Percentiles rank a stretch among this genome's conserved stretches.
phyloP scores from a whole-genome alignment of 2,329 filamentous ascomycete species.

The Celoporthe dispersa region DNA sequence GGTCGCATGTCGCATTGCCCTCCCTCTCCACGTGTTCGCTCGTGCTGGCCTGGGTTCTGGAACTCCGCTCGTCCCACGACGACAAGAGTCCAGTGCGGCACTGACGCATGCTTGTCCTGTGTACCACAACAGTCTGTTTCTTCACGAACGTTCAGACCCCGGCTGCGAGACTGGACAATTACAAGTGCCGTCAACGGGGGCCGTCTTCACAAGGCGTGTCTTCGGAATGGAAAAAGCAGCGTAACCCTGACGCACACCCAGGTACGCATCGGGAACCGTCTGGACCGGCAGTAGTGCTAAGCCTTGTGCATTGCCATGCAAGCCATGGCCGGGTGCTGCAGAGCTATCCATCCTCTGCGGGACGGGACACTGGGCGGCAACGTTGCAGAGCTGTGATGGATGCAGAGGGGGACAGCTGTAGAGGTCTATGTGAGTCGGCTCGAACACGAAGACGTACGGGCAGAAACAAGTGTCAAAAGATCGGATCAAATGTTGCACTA shows the following conservation, averaged over 20 bases:
- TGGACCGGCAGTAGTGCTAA: neutral
- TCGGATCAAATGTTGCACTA: constrained; percentile 2
- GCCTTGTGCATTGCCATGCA: neutral
- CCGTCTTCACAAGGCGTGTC: too few species aligned
- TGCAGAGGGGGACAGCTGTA: neutral
- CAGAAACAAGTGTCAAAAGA: neutral
- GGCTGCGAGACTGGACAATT: neutral
- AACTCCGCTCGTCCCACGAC: neutral
- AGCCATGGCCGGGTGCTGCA: neutral
- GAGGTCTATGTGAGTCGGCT: too few species aligned
- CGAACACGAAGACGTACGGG: neutral
- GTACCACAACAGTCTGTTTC: neutral
- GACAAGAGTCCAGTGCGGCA: neutral
- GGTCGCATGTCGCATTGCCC: neutral
- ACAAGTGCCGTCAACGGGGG: neutral
- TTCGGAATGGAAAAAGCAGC: too few species aligned
- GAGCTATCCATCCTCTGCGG: neutral
- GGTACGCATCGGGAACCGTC: neutral
- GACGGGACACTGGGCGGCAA: neutral
- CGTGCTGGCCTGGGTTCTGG: neutral
- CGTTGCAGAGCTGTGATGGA: neutral
- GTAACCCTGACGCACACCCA: neutral
- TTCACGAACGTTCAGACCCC: neutral
- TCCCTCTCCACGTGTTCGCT: neutral
- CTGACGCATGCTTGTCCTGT: neutral